phyloP scores from a whole-genome alignment of 352 stramenopile species.

The Plasmopara muralis region DNA sequence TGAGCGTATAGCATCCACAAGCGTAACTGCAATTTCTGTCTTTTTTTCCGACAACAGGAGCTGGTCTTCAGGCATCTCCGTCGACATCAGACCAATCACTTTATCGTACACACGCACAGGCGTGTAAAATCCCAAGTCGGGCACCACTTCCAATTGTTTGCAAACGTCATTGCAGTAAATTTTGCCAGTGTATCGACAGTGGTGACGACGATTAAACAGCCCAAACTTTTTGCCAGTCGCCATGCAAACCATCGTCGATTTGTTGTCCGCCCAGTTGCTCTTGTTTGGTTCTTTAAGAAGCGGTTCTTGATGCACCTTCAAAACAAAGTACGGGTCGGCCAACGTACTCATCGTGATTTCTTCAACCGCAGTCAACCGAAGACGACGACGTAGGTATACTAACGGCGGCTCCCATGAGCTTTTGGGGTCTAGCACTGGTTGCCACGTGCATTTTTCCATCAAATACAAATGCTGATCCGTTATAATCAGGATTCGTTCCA shows the following conservation, averaged over 20 bases:
- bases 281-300: constrained; percentile 61
- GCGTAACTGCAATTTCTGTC: constrained; percentile 78
- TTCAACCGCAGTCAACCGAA: constrained; percentile 56
- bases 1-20: constrained; percentile 68
- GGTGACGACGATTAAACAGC: constrained; percentile 81
- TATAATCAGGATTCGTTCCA: constrained; percentile 53
- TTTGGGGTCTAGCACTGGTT: constrained; percentile 49
- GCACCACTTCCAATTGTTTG: constrained; percentile 71
- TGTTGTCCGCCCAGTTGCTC: constrained; percentile 82
- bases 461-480: constrained; percentile 72
- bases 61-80: constrained; percentile 77
- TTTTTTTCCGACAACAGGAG: constrained; percentile 80
- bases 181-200: constrained; percentile 82
- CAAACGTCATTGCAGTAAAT: constrained; percentile 83
- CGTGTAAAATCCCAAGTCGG: constrained; percentile 73
- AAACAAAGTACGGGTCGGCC: constrained; percentile 73
- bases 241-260: constrained; percentile 79
- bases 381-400: constrained; percentile 64
- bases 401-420: constrained; percentile 46
- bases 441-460: constrained; percentile 67
- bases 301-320: constrained; percentile 52
- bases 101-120: constrained; percentile 75
- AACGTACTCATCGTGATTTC: constrained; percentile 76
- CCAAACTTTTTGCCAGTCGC: constrained; percentile 83
- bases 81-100: constrained; percentile 74